phyloP scores from a whole-genome alignment of 2,329 filamentous ascomycete genomes.

The Talaromyces sp. region DNA sequence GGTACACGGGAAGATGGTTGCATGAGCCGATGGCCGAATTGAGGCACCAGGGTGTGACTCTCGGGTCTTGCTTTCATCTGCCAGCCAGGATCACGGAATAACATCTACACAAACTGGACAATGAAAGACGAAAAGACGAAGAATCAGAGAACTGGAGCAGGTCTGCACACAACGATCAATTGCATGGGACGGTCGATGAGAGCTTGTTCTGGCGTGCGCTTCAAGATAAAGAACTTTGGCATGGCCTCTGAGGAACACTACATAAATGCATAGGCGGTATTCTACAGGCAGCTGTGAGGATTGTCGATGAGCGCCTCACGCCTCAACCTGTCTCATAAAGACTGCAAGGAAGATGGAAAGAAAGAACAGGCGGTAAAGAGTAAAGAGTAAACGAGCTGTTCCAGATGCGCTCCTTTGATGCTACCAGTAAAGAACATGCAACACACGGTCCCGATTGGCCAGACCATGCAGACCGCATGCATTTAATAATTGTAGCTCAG shows the following conservation, averaged over 20 bases:
- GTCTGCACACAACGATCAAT: background rate
- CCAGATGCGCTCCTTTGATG: background rate
- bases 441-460: background rate
- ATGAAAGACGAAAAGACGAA: background rate
- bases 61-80: background rate
- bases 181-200: background rate
- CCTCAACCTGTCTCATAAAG: background rate
- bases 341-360: background rate
- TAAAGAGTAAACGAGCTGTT: background rate
- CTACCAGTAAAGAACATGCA: background rate
- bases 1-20: background rate
- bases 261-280: background rate
- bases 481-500: background rate
- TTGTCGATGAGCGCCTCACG: background rate
- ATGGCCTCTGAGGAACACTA: slow-evolving; percentile 1
- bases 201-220: background rate
- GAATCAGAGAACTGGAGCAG: background rate
- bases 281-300: background rate
- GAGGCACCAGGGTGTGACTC: no score
- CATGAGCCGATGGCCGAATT: background rate
- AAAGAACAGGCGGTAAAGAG: background rate
- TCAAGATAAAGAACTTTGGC: background rate
- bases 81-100: background rate
- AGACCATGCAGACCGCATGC: background rate
- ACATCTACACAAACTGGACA: background rate